phyloP scores from a whole-genome alignment of 768 basidiomycete species.

The Hysterangium stoloniferum region DNA sequence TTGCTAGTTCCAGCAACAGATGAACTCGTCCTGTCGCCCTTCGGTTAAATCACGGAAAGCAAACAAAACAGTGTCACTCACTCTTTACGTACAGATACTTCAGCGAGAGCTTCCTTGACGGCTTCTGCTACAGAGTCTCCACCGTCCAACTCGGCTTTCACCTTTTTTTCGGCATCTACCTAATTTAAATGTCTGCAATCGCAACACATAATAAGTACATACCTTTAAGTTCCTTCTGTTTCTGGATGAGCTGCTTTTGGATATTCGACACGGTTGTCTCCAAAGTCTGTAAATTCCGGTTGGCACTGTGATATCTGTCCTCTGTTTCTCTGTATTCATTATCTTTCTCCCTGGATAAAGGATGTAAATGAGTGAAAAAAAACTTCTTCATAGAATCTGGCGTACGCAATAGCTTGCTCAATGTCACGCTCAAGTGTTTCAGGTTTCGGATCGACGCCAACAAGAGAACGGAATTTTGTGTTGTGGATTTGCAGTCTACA shows the following conservation, averaged over 20 bases:
- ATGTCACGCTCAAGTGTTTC: conserved; percentile 57
- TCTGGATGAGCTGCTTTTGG: conserved; percentile 52
- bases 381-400: no score
- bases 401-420: conserved; percentile 8
- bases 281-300: conserved; percentile 51
- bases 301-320: conserved; percentile 36
- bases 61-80: conserved; percentile 20
- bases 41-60: background rate
- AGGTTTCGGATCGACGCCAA: conserved; percentile 49
- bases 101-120: conserved; percentile 36
- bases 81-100: conserved; percentile 40
- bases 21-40: conserved; percentile 19
- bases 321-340: conserved; percentile 43
- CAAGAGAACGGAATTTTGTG: conserved; percentile 53
- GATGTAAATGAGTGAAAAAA: background rate
- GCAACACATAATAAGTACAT: conserved; percentile 11
- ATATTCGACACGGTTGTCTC: conserved; percentile 56
- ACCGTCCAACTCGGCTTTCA: conserved; percentile 34
- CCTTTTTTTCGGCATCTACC: conserved; percentile 41
- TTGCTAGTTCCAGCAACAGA: conserved; percentile 29
- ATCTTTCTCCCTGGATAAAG: conserved; percentile 54
- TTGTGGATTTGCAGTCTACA: conserved; percentile 56
- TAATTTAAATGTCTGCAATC: background rate
- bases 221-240: conserved; percentile 61
- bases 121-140: conserved; percentile 40